Base-by-base conservation (phyloP, 2,329 filamentous ascomycete species). In the Monosporascus sp. region DNA sequence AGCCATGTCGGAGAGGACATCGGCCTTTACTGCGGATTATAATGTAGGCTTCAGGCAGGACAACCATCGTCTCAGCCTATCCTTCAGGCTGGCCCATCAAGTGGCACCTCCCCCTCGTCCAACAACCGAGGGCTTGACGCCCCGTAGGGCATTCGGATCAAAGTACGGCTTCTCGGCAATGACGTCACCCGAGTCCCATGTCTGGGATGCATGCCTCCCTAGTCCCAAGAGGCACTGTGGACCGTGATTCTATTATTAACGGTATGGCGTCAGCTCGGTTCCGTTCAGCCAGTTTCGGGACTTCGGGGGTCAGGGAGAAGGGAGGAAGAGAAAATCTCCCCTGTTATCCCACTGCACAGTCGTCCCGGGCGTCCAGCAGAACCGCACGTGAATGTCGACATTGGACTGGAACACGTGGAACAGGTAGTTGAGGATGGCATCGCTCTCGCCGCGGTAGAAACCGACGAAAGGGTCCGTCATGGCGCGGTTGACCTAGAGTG, bases 201-300 rank as follows among this genome's bases (percentile, higher is more conserved):
- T 40, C 87, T 75, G 0, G 86, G 84, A 63, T 88, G 75, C 20
- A 72, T 76, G 1, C 84, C 84, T 37, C 81, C 85, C 62, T 89
- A 89, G 59, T 90, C 86, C 85, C 85, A 90, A 61, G 81, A 85
- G 0, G 86, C 86, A 57, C 88, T 89, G 60, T 90, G 86, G 38
- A 89, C 89, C 0, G 87, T 88, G 54, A 88, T 86, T 40, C 83
- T 82, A 37, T 2, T 2, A 17, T 24, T 7, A 35, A 35, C 11
- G 9, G 31, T 35, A 35, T 35, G 31, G 11, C 31, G 11, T 35
- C 31, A 14, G 11, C 11, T 35, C 31, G 31, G 31, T 14, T 35
- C 9, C 5, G 11, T 35, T 35, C 31, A 35, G 31, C 31, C 5
- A 35, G 31, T 35, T 35, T 35, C 4, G 31, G 31, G 2, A 37